Base-by-base conservation (phyloP, 306 rosid species). In the Crotalaria pallida region DNA sequence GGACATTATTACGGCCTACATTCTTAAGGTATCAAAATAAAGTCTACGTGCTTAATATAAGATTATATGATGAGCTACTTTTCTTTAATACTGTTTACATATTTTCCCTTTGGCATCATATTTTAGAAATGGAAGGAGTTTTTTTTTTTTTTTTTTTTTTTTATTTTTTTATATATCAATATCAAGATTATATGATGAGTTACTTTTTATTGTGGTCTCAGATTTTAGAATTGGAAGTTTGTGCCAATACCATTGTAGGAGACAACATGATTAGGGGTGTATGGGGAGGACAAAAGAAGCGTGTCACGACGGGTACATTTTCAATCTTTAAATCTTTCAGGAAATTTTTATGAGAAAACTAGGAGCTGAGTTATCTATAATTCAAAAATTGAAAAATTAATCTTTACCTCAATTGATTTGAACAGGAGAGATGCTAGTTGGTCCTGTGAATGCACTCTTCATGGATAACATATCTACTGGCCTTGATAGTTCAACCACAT, bases 181-280 rank as follows among this genome's bases (percentile, higher is more conserved):
- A n/a, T n/a, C n/a, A 38, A 38, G 44, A 38, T 38, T 38, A 38
- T 36, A 36, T 36, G 3, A 38, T 38, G 13, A 38, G 12, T 10
- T 38, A 38, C 11, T 38, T 4, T 41, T 19, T 23, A 0, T 15
- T 36, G 24, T 33, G 47, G 8, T 40, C 8, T 55, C 56, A 78
- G 82, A 71, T 78, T 78, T 55, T 78, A 55, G 82, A 45, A 23
- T 27, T 78, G 59, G 82, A 71, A 27, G 58, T 7, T 2, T 78
- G 82, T 64, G 82, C 82, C 33, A 73, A 78, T 57, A 71, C 48
- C 38, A 73, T 65, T 41, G 62, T 71, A 7, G 82, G 82, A 48
- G 38, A 72, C 24, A 29, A 50, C 0, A 63, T 78, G 77, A 45
- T 0, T 45, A 44, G 77, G 50, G 82, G 82, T 4, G 10, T 78